These are phyloP conservation scores for Ceratobasidium sp. DNA, from an alignment of 1,284 basidiomycete species.

Conservation along the genomic window DNA sequence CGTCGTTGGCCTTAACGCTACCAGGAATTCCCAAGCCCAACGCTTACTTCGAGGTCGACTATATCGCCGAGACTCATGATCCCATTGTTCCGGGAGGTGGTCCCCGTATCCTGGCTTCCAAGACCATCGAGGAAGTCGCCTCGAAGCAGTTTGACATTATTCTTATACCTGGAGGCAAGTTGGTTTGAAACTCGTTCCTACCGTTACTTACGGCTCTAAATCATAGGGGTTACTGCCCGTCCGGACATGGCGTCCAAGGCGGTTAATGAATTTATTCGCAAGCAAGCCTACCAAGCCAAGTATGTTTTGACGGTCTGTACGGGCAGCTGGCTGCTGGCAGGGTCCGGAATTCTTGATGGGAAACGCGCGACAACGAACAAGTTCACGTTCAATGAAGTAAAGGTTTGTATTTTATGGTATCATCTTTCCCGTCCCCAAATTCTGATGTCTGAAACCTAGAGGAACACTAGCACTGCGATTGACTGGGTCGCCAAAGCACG, in stretches of 20 bases:
- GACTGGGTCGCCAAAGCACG: slow-evolving; percentile 58
- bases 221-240: slow-evolving; percentile 11
- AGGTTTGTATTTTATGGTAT: background rate
- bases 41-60: slow-evolving; percentile 47
- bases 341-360: slow-evolving; percentile 45
- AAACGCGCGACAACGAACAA: slow-evolving; percentile 49
- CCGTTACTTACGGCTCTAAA: too few species aligned
- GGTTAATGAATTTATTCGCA: slow-evolving; percentile 31
- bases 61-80: slow-evolving; percentile 48
- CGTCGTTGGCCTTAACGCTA: background rate
- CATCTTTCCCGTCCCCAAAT: background rate
- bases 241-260: slow-evolving; percentile 18
- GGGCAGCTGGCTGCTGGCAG: slow-evolving; percentile 46
- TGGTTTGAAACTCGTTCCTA: background rate
- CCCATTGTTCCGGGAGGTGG: slow-evolving; percentile 28
- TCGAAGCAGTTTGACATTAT: slow-evolving; percentile 45
- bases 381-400: slow-evolving; percentile 25
- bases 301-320: slow-evolving; percentile 48
- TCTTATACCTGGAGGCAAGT: slow-evolving; percentile 46
- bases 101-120: slow-evolving; percentile 23
- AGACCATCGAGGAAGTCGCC: slow-evolving; percentile 36
- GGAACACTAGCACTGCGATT: slow-evolving; percentile 27
- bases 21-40: slow-evolving; percentile 16
- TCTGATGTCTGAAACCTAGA: background rate
- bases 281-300: slow-evolving; percentile 16